These are phyloP conservation scores for Litchi chinensis DNA, from an alignment of 345 rosid genomes.

Conservation along the genomic window DNA sequence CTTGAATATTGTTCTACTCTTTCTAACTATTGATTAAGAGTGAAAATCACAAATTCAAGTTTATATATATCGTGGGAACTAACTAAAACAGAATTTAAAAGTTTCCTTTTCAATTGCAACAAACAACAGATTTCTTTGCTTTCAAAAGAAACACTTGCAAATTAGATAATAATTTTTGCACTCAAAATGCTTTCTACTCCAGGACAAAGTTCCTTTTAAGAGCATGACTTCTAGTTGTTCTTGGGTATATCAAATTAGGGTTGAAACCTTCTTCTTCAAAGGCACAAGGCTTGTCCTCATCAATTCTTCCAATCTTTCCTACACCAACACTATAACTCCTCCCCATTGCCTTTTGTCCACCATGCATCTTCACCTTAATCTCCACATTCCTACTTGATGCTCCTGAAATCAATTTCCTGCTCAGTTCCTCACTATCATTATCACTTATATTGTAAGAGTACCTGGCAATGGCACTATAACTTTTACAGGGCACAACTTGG, in stretches of 20 bases:
- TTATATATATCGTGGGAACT: too few relatives aligned
- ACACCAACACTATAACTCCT: constrained; percentile 53
- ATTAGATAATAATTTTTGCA: too few relatives aligned
- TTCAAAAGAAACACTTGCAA: too few relatives aligned
- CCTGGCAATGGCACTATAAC: constrained; percentile 20
- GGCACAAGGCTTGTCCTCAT: constrained; percentile 45
- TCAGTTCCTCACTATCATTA: constrained; percentile 23
- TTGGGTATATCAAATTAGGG: constrained; percentile 10
- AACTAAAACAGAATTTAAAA: too few relatives aligned
- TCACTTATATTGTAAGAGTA: not conserved
- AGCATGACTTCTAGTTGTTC: constrained; percentile 13
- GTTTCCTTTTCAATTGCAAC: too few relatives aligned
- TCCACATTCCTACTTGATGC: constrained; percentile 15
- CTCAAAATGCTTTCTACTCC: too few relatives aligned
- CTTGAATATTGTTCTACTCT: too few relatives aligned
- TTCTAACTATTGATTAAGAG: too few relatives aligned
- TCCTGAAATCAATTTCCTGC: constrained; percentile 14
- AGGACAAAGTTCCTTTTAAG: constrained; percentile 9
- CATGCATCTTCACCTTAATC: not conserved
- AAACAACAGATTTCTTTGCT: too few relatives aligned
- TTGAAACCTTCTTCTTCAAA: constrained; percentile 33
- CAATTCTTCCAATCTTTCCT: constrained; percentile 55
- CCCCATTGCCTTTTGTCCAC: not conserved
- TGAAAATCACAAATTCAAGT: too few relatives aligned
- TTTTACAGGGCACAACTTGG: constrained; percentile 20